These are phyloP conservation scores for Neophaeococcomyces mojaviensis DNA, from an alignment of 2,329 filamentous ascomycete genomes.

Conservation along the genomic window DNA sequence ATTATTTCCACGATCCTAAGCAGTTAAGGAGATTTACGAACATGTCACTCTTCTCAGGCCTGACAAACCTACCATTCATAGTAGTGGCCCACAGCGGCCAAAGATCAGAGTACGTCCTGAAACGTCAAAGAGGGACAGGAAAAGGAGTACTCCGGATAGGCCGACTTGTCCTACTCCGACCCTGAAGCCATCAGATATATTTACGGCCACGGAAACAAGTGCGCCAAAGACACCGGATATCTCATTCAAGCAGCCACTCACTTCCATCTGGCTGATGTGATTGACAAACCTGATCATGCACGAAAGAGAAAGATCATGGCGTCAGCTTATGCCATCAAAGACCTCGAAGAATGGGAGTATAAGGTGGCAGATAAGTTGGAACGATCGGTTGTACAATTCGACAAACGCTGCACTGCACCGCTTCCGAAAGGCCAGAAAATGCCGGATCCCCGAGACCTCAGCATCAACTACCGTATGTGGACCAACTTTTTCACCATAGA, in stretches of 20 bases:
- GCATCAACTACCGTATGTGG: slow-evolving; percentile 45
- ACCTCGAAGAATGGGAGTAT: slow-evolving; percentile 35
- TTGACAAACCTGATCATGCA: slow-evolving; percentile 32
- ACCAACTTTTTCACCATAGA: slow-evolving; percentile 52
- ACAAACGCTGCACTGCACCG: slow-evolving; percentile 26
- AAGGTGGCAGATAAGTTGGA: slow-evolving; percentile 33
- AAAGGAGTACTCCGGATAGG: slow-evolving; percentile 6
- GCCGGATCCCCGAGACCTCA: slow-evolving; percentile 30
- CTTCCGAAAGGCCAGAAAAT: slow-evolving; percentile 4
- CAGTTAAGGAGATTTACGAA: slow-evolving; percentile 43
- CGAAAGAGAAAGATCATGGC: slow-evolving; percentile 34
- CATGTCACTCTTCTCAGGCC: slow-evolving; percentile 36
- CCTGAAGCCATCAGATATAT: slow-evolving; percentile 20
- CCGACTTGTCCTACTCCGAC: slow-evolving; percentile 6
- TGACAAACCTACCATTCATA: slow-evolving; percentile 38
- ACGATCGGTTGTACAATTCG: slow-evolving; percentile 29
- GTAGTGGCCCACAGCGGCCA: slow-evolving; percentile 21
- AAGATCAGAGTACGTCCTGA: slow-evolving; percentile 13
- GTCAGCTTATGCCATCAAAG: slow-evolving; percentile 33
- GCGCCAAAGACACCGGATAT: slow-evolving; percentile 31
- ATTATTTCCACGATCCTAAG: slow-evolving; percentile 42
- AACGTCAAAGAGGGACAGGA: slow-evolving; percentile 2
- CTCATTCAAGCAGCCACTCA: slow-evolving; percentile 26
- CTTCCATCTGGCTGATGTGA: slow-evolving; percentile 31
- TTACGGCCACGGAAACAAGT: slow-evolving; percentile 32